Base-by-base conservation (phyloP, 2,329 filamentous ascomycete genomes). In the Seiridium cupressi region DNA sequence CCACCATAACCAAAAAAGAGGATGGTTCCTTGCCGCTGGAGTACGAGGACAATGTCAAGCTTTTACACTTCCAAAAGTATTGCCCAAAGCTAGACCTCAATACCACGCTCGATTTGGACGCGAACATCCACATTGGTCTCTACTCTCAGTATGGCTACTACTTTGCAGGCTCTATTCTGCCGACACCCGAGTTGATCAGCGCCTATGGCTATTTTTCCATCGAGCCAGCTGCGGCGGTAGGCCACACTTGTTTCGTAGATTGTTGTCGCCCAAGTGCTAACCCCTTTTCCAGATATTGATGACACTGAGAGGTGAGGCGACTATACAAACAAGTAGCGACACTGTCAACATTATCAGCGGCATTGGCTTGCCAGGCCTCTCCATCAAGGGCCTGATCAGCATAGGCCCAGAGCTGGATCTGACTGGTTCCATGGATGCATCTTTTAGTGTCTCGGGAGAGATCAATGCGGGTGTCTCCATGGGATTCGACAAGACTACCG, bases 361-460 rank as follows among this genome's bases (percentile, higher is more conserved):
- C 1, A 36, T 51, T 7, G 48, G 48, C 8, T 36, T 51, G 6
- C 48, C 48, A 2, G 48, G 48, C 35, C 32, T 51, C 1, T 51
- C 48, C 6, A 51, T 51, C 32, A 51, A 51, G 4, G 48, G 48
- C 2, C 31, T 51, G 10, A 51, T 51, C 48, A 51, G 48, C 31
- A 51, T 51, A 4, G 48, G 48, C 35, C 48, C 48, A 11, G 48
- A 51, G 48, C 35, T 51, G 32, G 48, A 26, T 32, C n/a, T 51
- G 48, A 51, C 48, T 34, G 48, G 48, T 4, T 51, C 48, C 48
- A 51, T 51, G 48, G 48, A 51, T 51, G 48, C 48, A n/a, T 51
- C 48, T 13, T 31, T 51, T 32, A 51, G 48, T n/a, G 48, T 51
- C n/a, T 51, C 48, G 1, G 48, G 48, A 26, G 48, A 51, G 48